A percentile compares a stretch with the other conserved stretches of the same genome.
Conservation (phyloP, 805 yeast genomes). For the Monosporozyma aquatica region DNA sequence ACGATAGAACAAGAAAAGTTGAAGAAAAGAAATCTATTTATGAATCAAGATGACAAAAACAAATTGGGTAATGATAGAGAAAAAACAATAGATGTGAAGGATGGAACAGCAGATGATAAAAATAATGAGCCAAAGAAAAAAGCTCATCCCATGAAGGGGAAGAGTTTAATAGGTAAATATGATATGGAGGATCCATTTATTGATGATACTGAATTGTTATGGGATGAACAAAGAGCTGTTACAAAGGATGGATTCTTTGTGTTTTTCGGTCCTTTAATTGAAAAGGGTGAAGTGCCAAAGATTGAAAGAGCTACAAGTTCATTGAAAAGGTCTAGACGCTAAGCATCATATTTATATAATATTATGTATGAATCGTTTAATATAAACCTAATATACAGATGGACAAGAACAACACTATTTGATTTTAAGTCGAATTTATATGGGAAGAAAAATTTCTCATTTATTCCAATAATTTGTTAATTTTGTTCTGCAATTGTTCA, state of each 20-base stretch:
- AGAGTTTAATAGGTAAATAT: conserved; percentile 80
- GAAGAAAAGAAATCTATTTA: conserved; percentile 7
- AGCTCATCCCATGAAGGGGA: conserved; percentile 39
- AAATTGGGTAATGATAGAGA: conserved; percentile 5
- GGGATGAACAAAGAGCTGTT: conserved; percentile 90
- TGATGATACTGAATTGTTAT: conserved; percentile 83
- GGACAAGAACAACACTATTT: too few species aligned
- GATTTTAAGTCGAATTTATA: too few species aligned
- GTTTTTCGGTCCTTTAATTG: conserved; percentile 83
- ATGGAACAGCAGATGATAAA: conserved; percentile 17
- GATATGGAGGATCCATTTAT: conserved; percentile 92
- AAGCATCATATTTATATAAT: too few species aligned
- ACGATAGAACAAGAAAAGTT: conserved; percentile 1
- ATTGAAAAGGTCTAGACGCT: background rate
- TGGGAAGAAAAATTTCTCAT: background rate
- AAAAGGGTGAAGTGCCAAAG: conserved; percentile 42
- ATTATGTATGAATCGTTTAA: too few species aligned
- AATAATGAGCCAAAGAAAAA: conserved; percentile 23
- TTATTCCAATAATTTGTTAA: background rate
- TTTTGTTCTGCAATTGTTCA: background rate
- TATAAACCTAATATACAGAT: too few species aligned
- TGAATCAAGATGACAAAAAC: background rate
- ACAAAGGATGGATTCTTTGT: conserved; percentile 95
- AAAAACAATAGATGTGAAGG: conserved; percentile 19
- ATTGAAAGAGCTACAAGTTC: conserved; percentile 32